Base-by-base conservation (phyloP, 306 rosid species). In the Cajanus cajan region DNA sequence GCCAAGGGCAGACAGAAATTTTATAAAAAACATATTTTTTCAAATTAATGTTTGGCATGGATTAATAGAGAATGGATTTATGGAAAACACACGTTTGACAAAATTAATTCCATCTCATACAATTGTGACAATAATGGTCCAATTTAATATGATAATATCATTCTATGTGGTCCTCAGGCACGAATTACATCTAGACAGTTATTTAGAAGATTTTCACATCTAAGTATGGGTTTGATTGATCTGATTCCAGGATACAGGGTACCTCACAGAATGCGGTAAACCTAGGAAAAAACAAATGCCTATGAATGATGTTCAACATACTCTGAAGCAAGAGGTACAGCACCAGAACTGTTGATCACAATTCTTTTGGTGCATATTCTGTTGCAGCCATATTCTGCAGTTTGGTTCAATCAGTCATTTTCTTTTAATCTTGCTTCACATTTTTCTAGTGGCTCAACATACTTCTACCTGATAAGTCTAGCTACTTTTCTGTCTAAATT, bases 291-390 rank as follows among this genome's bases (percentile, higher is more conserved):
- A 89, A 31, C 88, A 75, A 59, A 83, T 85, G 68, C 90, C 93
- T 4, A 72, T 78, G 54, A 64, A 74, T 76, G 88, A 85, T 68
- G 88, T 80, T 34, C 97, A 86, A 82, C 74, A 79, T 71, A 80
- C 84, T 71, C 84, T 91, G 36, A 93, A 90, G 81, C 93, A 91
- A 86, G 98, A 95, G 98, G 99, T 91, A 76, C 19, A 18, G 4
- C 57, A 28, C 31, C 25, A 45, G 8, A 86, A 71, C 73, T 68
- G 19, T 74, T 61, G 51, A 41, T 67, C 21, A 36, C 40, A 21
- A 76, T 21, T 48, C 21, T 40, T 67, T 50, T 33, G 64, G 43
- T 62, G 41, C 55, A 68, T 66, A 48, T 66, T n/a, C n/a, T n/a
- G n/a, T n/a, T n/a, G n/a, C n/a, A n/a, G n/a, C n/a, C 55, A 68